A percentile compares a stretch with the other conserved stretches of the same genome.
These are phyloP conservation scores for Cephaloascus albidus DNA, from an alignment of 805 yeast genomes.

Conservation along the genomic window DNA sequence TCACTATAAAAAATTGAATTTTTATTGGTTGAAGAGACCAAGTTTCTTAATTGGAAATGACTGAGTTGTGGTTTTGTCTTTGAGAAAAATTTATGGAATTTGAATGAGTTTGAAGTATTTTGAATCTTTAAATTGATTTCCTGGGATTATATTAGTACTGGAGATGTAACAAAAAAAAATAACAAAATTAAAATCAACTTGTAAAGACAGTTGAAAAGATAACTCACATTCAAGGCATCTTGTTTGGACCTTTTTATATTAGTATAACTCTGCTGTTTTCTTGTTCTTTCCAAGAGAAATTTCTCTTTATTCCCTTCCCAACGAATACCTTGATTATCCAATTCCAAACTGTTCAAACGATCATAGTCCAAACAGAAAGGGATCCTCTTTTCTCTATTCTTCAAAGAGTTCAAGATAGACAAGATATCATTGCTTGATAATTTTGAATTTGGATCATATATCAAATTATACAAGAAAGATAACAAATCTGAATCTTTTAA, in stretches of 20 bases:
- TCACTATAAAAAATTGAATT: slow-evolving; percentile 25
- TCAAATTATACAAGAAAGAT: slow-evolving; percentile 26
- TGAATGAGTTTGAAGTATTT: slow-evolving; percentile 18
- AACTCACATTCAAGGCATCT: slow-evolving; percentile 5
- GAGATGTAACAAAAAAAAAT: slow-evolving; percentile 8
- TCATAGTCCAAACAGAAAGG: slow-evolving; percentile 11
- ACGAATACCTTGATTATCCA: slow-evolving; percentile 18
- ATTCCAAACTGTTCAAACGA: background rate
- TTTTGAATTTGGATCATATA: slow-evolving; percentile 23
- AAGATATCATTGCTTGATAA: slow-evolving; percentile 26
- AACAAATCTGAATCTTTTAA: slow-evolving; percentile 30
- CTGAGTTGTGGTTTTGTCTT: slow-evolving; percentile 37
- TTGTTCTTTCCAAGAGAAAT: slow-evolving; percentile 10
- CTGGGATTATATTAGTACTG: background rate
- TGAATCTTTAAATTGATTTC: background rate
- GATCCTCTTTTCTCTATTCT: slow-evolving; percentile 22
- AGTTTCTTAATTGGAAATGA: slow-evolving; percentile 49
- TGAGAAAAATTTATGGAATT: slow-evolving; percentile 27
- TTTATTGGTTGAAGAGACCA: slow-evolving; percentile 29
- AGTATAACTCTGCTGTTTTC: slow-evolving; percentile 12
- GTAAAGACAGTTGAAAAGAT: slow-evolving; percentile 1
- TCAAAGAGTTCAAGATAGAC: slow-evolving; percentile 22
- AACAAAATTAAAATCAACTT: slow-evolving; percentile 20
- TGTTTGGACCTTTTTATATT: slow-evolving; percentile 11
- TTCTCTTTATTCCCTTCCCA: slow-evolving; percentile 15